Percentiles rank a stretch among this genome's conserved stretches.
These are phyloP conservation scores for Globisporangium canariense DNA, from an alignment of 352 stramenopile genomes.

Conservation along the genomic window DNA sequence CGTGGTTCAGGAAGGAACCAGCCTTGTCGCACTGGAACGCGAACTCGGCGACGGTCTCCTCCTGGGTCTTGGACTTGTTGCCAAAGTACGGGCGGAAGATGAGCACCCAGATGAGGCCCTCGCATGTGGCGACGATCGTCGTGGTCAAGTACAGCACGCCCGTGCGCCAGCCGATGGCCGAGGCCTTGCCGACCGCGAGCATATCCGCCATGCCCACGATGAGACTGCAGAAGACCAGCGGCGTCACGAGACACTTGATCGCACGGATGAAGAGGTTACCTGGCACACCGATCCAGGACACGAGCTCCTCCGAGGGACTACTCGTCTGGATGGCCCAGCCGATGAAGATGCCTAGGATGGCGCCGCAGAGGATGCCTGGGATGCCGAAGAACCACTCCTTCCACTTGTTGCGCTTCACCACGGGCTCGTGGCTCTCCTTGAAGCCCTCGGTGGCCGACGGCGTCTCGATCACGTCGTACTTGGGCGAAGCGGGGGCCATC, in stretches of 20 bases:
- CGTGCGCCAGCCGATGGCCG: constrained; percentile 24
- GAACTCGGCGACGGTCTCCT: background rate
- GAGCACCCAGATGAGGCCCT: constrained; percentile 26
- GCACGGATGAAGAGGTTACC: constrained; percentile 49
- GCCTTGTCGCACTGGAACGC: constrained; percentile 17
- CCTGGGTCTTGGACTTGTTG: constrained; percentile 10
- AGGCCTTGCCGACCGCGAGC: constrained; percentile 27
- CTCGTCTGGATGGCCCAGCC: constrained; percentile 21
- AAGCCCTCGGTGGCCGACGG: background rate
- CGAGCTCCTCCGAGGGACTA: constrained; percentile 13
- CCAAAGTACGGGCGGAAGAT: constrained; percentile 30
- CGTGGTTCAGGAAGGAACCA: constrained; percentile 21
- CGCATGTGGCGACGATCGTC: no score
- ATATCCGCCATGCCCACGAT: constrained; percentile 42
- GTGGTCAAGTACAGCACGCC: constrained; percentile 32
- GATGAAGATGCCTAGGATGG: constrained; percentile 22
- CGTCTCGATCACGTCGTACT: constrained; percentile 9
- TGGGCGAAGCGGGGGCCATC: constrained; percentile 3
- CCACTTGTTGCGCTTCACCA: background rate
- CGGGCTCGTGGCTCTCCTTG: constrained; percentile 11
- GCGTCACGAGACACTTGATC: constrained; percentile 38
- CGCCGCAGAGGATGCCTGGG: constrained; percentile 27
- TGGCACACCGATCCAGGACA: constrained; percentile 35
- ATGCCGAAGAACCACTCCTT: constrained; percentile 21
- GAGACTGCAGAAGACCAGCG: constrained; percentile 46